A percentile compares a stretch with the other conserved stretches of the same genome.
phyloP scores from a whole-genome alignment of 179 eudicot genomes.

The Gypsophila paniculata region DNA sequence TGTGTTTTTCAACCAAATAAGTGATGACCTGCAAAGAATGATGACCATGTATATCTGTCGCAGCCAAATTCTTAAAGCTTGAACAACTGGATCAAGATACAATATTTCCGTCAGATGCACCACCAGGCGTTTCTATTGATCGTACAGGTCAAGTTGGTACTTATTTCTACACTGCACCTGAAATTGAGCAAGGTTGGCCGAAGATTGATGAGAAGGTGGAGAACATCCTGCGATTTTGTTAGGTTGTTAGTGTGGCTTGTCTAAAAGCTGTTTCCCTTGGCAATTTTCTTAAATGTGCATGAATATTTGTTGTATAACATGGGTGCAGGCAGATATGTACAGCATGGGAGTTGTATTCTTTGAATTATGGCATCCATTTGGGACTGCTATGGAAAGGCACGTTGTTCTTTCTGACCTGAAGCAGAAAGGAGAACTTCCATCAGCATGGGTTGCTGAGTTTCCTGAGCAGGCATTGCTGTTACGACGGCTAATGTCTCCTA shows the following conservation, averaged over 20 bases:
- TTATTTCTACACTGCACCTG: slow-evolving; percentile 95
- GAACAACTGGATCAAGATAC: slow-evolving; percentile 88
- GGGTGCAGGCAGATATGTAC: slow-evolving; percentile 88
- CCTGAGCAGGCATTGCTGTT: slow-evolving; percentile 85
- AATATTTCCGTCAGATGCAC: slow-evolving; percentile 53
- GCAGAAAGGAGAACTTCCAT: slow-evolving; percentile 73
- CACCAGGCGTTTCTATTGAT: slow-evolving; percentile 69
- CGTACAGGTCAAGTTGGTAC: slow-evolving; percentile 94
- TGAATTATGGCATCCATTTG: slow-evolving; percentile 94
- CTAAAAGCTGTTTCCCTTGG: slow-evolving; percentile 2
- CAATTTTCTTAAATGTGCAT: slow-evolving; percentile 11
- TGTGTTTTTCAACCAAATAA: not conserved
- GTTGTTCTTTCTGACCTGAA: slow-evolving; percentile 82
- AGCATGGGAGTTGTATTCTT: slow-evolving; percentile 88
- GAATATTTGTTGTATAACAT: slow-evolving; percentile 16
- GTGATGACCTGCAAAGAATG: slow-evolving; percentile 4
- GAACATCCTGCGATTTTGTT: slow-evolving; percentile 9
- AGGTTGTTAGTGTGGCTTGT: slow-evolving; percentile 14
- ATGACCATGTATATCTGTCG: slow-evolving; percentile 20
- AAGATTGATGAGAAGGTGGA: slow-evolving; percentile 89
- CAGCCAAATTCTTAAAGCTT: slow-evolving; percentile 91
- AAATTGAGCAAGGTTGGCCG: slow-evolving; percentile 98
- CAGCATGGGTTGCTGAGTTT: slow-evolving; percentile 68
- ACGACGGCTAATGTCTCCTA: slow-evolving; percentile 62
- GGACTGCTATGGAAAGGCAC: slow-evolving; percentile 94